Evolutionary conservation across 805 yeast genomes (phyloP), one percentile per base, ranked within the genome.

Genomic region (Kuraishia cidri): DNA sequence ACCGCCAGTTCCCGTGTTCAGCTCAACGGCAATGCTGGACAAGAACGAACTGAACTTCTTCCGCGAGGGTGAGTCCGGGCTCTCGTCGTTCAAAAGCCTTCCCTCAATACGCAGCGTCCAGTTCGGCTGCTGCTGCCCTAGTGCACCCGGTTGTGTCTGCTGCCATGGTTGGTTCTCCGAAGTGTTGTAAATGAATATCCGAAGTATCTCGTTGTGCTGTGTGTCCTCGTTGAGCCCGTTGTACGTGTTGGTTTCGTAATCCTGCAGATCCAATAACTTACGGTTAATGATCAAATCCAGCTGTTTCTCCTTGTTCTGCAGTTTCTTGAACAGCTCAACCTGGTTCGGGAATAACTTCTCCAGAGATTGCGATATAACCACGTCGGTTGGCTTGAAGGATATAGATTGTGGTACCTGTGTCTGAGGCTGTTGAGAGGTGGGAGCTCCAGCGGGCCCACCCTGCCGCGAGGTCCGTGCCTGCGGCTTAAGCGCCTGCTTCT

Each of bases 41-140:
- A 92, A 65, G 46, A 85, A 84, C 3, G 88, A 69, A 40, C 87
- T 79, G 56, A 88, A 83, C 44, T 79, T 77, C 20, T 70, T 66
- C 46, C 79, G 67, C 3, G 44, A 42, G 3, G 72, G 63, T 26
- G 65, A 69, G 18, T 66, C 72, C 1, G 65, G 66, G 7, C 65
- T 60, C 32, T 63, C 68, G 6, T 50, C 50, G 45, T 75, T 74
- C 13, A 88, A 59, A 16, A 85, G 59, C 37, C 88, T 65, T 10
- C 98, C 98, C 56, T 92, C 97, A 17, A 92, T 71, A 36, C 94
- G 68, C 42, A 90, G 66, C 1, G 92, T 81, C 97, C 97, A 90
- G 1, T 72, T 52, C 28, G 66, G 73, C 32, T 35, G 42, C 6
- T 32, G 29, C 12, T 37, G 42, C 13, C 37, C 39, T 13, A 25